Percentiles rank a stretch among this genome's conserved stretches.
Conservation (phyloP, 495 filamentous ascomycete species). For the Hypoxylon rickii region DNA sequence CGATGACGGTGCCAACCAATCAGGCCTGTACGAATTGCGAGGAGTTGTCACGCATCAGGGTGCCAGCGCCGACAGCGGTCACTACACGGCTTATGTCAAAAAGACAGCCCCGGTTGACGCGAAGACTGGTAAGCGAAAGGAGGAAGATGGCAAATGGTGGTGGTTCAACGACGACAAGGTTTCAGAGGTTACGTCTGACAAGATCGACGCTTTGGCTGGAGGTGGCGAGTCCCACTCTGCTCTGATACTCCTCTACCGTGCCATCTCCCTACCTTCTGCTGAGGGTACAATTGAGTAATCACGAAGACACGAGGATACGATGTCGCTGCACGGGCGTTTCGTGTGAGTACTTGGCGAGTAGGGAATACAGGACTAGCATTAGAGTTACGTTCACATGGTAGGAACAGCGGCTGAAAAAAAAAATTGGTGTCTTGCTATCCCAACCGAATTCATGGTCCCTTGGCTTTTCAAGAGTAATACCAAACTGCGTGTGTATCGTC, state of each 20-base stretch:
- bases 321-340: slow-evolving; percentile 23
- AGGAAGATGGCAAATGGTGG: slow-evolving; percentile 96
- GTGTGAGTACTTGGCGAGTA: slow-evolving; percentile 29
- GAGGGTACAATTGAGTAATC: slow-evolving; percentile 46
- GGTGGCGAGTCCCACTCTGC: slow-evolving; percentile 97
- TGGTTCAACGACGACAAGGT: slow-evolving; percentile 99
- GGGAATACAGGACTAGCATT: slow-evolving; percentile 22
- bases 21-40: slow-evolving; percentile 90
- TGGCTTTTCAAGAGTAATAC: too few relatives aligned
- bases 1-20: slow-evolving; percentile 85
- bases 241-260: slow-evolving; percentile 88
- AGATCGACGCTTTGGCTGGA: slow-evolving; percentile 86
- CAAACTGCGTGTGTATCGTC: neutral
- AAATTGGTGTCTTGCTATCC: slow-evolving; percentile 17
- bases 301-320: slow-evolving; percentile 7
- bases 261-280: slow-evolving; percentile 64
- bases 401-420: slow-evolving; percentile 21
- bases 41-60: slow-evolving; percentile 98
- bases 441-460: neutral
- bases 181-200: slow-evolving; percentile 85
- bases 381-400: slow-evolving; percentile 30
- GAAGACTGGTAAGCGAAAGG: slow-evolving; percentile 69
- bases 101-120: slow-evolving; percentile 72
- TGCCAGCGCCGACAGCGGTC: slow-evolving; percentile 93
- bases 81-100: slow-evolving; percentile 98